Evolutionary conservation across 805 yeast genomes (phyloP), one percentile per base, ranked within the genome.

Genomic region (Candida vartiovaarae): DNA sequence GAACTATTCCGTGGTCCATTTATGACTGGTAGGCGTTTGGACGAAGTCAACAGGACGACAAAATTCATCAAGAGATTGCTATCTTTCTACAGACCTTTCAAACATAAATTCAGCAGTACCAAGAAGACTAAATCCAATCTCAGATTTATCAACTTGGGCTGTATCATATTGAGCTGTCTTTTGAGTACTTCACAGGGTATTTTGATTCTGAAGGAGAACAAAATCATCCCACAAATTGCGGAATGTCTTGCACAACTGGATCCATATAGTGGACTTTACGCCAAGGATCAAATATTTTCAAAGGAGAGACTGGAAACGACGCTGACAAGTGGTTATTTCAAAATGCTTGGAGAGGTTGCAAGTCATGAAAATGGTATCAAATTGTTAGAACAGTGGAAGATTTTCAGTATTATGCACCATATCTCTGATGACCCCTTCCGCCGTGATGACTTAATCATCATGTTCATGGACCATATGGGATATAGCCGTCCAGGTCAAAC

Each of bases 11-110:
- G 75, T 52, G 96, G 96, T 0, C 96, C 97, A 0, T 63, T 93
- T n/a, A 62, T 76, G 45, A 82, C 78, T 54, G 82, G 85, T 0
- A 76, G 70, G 50, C 68, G 87, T 39, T 70, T 93, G 36, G 95
- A 88, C 30, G 98, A 91, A 44, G 68, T 84, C 2, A 71, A 80
- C 32, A 79, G 75, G 53, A 81, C 83, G 3, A 88, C 97, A 1
- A 91, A 90, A 55, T 87, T 93, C 55, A 71, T 90, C 59, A 90
- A 91, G 57, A 67, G 96, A 44, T 60, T 93, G 26, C 61, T 90
- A 53, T 85, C 95, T 2, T 93, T 91, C 59, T 91, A 80, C 59
- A 71, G 98, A 42, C 99, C 99, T 0, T 84, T 90, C 66, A 90
- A 95, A 63, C 79, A 82, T 54, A 68, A 96, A 43, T 91, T 89